A percentile compares a stretch with the other conserved stretches of the same genome.
Conservation (phyloP, 345 rosid genomes). For the Dimocarpus longan region DNA sequence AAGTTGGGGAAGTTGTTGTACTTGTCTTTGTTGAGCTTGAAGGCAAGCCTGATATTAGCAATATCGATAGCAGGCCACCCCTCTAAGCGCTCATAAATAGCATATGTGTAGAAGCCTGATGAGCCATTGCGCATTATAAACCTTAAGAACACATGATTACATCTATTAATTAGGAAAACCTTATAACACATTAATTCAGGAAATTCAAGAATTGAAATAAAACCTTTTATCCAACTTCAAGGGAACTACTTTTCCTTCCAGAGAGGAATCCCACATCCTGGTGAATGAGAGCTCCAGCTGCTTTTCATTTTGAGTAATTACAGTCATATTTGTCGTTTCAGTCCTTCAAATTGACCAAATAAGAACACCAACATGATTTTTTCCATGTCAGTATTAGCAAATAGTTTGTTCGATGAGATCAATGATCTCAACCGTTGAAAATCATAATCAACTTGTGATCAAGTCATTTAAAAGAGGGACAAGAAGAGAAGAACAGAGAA, state of each 20-base stretch:
- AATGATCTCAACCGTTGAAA: no score
- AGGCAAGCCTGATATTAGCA: constrained; percentile 65
- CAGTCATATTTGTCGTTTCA: constrained; percentile 9
- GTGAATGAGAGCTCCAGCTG: constrained; percentile 62
- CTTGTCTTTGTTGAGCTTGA: constrained; percentile 83
- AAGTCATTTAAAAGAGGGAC: no score
- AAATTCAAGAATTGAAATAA: background rate
- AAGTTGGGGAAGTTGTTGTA: constrained; percentile 15
- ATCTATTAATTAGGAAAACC: no score
- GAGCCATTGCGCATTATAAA: constrained; percentile 64
- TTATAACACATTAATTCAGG: background rate
- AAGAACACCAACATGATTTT: no score
- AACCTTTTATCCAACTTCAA: constrained; percentile 72
- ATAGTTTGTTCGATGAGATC: no score
- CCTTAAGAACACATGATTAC: constrained; percentile 27
- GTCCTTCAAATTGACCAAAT: background rate
- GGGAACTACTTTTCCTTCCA: constrained; percentile 46
- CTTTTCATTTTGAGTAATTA: constrained; percentile 34
- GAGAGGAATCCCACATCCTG: constrained; percentile 58
- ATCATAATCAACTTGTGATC: no score
- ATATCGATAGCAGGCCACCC: constrained; percentile 83
- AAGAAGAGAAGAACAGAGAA: no score
- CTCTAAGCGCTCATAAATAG: constrained; percentile 63
- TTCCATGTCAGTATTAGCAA: no score
- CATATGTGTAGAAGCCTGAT: constrained; percentile 84